Base-by-base conservation (phyloP, 2,329 filamentous ascomycete genomes). In the Fusarium sp. region DNA sequence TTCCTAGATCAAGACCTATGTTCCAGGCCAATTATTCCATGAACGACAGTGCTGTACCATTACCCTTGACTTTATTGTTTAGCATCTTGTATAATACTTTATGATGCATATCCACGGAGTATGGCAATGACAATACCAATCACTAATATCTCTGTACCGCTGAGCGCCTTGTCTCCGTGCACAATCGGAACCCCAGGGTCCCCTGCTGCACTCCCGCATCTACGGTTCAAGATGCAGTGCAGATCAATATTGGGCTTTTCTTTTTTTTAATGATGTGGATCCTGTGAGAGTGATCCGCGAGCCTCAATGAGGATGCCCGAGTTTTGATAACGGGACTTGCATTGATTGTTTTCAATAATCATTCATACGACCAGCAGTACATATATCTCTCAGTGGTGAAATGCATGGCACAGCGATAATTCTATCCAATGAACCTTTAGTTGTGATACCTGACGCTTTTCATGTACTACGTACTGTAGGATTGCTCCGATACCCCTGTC, bases 401-500 rank as follows among this genome's bases (percentile, higher is more conserved):
- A 58, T 50, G 18, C 50, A 62, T 61, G 15, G 11, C 38, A 55
- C 38, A 36, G 50, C 28, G 36, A 26, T 36, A 39, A 22, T 30
- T 38, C 30, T 36, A 67, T 30, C 59, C 58, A 72, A 64, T 61
- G 54, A 72, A 35, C 48, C 42, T 58, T 32, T 62, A n/a, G 24
- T 32, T 45, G 48, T 32, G 30, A 58, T 57, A 60, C 54, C 36
- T 51, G 70, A 41, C 44, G 50, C 44, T 61, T 65, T 57, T 51
- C 41, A 63, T 47, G 38, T 51, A 39, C 36, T 58, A 63, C 45
- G 38, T 51, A 39, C 32, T 58, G 55, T 51, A 51, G 62, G 60
- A 64, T 66, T 69, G 50, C 71, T 68, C 71, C 72, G 68, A 74
- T 69, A 72, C 68, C 71, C 72, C 69, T 74, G 72, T 72, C 71